Evolutionary conservation across 805 yeast genomes (phyloP).

Genomic region (Myxozyma vanderwaltii): DNA sequence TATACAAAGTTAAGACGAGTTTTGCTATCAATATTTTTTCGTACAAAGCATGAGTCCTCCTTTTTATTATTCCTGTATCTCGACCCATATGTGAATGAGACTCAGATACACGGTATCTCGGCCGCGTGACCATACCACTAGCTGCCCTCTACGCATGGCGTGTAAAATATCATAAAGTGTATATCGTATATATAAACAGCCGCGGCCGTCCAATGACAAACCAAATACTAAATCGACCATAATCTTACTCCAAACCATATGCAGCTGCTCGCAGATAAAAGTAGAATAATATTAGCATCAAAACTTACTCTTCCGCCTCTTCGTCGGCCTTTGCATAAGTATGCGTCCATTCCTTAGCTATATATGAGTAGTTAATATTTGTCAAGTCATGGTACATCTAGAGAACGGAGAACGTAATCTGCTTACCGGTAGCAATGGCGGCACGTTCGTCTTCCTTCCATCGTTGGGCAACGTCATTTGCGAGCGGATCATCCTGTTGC

Average conservation of each 20-base stretch:
- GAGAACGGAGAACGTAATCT: slow-evolving; percentile 26
- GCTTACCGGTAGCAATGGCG: slow-evolving; percentile 76
- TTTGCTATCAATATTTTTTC: background rate
- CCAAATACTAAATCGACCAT: too few species aligned
- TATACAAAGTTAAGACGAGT: slow-evolving; percentile 1
- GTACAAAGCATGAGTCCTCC: too few species aligned
- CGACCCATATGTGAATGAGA: too few species aligned
- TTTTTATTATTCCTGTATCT: background rate
- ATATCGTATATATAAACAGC: too few species aligned
- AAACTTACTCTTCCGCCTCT: background rate
- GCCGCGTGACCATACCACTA: background rate
- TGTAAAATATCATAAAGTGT: too few species aligned
- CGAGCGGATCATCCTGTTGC: slow-evolving; percentile 85
- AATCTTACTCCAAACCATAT: background rate
- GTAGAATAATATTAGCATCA: background rate
- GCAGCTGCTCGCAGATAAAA: background rate
- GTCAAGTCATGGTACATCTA: background rate
- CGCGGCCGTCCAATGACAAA: too few species aligned
- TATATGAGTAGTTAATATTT: background rate
- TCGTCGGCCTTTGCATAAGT: slow-evolving; percentile 51
- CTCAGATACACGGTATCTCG: too few species aligned
- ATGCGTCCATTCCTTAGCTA: slow-evolving; percentile 63
- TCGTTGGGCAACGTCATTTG: slow-evolving; percentile 95
- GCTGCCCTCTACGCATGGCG: background rate
- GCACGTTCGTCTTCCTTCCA: slow-evolving; percentile 85